These are phyloP conservation scores for Curvularia verruculosa DNA, from an alignment of 2,329 filamentous ascomycete species.

Conservation along the genomic window DNA sequence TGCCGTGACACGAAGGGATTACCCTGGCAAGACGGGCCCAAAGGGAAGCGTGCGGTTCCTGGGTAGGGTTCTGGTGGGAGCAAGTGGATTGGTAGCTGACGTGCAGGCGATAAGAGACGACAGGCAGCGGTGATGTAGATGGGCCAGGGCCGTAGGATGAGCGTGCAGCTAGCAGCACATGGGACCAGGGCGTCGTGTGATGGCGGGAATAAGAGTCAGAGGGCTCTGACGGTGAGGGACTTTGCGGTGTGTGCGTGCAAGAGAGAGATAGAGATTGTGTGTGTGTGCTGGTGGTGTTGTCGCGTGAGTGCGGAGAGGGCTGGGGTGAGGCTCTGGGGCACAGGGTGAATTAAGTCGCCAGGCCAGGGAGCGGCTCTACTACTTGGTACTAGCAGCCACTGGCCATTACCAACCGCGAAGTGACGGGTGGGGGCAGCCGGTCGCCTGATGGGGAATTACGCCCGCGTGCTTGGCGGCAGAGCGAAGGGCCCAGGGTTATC, in stretches of 20 bases:
- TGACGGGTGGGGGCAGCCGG: constrained; percentile 14
- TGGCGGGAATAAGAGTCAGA: not conserved
- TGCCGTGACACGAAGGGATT: constrained; percentile 25
- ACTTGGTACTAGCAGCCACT: no score
- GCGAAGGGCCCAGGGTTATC: constrained; percentile 10
- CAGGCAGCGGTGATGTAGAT: constrained; percentile 38
- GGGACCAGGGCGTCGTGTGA: constrained; percentile 7
- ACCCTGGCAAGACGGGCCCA: constrained; percentile 22
- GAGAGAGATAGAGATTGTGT: no score
- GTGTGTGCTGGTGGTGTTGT: constrained; percentile 7
- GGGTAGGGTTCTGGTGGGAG: constrained; percentile 18
- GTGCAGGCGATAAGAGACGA: constrained; percentile 45
- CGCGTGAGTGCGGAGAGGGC: constrained; percentile 17
- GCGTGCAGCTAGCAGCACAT: constrained; percentile 32
- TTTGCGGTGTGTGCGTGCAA: not conserved
- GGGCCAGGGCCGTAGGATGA: constrained; percentile 33
- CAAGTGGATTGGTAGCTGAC: constrained; percentile 42
- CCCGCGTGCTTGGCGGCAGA: constrained; percentile 15
- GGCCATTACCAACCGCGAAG: constrained; percentile 20
- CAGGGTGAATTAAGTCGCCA: constrained; percentile 22
- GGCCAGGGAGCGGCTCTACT: constrained; percentile 16
- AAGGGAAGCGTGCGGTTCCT: constrained; percentile 32
- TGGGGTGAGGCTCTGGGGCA: constrained; percentile 25
- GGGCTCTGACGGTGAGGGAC: not conserved
- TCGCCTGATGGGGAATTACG: constrained; percentile 15